Base-by-base conservation (phyloP, 108 stramenopile genomes). In the Cyclotella kingstonii region DNA sequence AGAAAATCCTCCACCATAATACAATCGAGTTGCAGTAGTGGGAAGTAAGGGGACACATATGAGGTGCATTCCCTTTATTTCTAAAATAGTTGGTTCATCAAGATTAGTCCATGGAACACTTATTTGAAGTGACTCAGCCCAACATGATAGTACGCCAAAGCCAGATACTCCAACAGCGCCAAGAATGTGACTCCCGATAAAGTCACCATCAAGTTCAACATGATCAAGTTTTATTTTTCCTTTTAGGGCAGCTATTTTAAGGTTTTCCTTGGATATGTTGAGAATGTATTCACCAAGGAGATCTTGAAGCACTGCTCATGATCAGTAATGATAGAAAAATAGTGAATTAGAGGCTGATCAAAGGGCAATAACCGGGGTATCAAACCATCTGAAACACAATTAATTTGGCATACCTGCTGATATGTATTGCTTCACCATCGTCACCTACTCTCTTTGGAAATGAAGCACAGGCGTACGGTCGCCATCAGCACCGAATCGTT, bases 191-290 rank as follows among this genome's bases (percentile, higher is more conserved):
- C 84, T 76, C 0, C 86, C 90, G 40, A 91, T 81, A 50, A 87
- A 53, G 49, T 91, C 90, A 12, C 90, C 90, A 41, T 91, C 90
- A 4, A 91, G 72, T 50, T 91, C 84, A 12, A 91, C 90, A 76
- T 91, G 85, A 45, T 86, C 85, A 6, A 91, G 70, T 67, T 85
- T 87, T 18, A 91, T 82, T 60, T 82, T 83, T 25, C 90, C 90
- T 5, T 78, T 67, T 23, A 91, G 58, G 9, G 84, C 83, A 0
- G 83, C 80, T 48, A 91, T 68, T 65, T 86, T 86, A 8, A 91
- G 66, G 28, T 85, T 85, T 36, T 87, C 85, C 54, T 84, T 81
- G 51, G 84, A 81, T n/a, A 91, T 83, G 54, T 91, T 91, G 38
- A 87, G 49, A 15, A 91, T 67, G 53, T 87, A 91, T 63, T 91